Conservation (phyloP, 2,329 filamentous ascomycete genomes). For the Fusarium sp. region DNA sequence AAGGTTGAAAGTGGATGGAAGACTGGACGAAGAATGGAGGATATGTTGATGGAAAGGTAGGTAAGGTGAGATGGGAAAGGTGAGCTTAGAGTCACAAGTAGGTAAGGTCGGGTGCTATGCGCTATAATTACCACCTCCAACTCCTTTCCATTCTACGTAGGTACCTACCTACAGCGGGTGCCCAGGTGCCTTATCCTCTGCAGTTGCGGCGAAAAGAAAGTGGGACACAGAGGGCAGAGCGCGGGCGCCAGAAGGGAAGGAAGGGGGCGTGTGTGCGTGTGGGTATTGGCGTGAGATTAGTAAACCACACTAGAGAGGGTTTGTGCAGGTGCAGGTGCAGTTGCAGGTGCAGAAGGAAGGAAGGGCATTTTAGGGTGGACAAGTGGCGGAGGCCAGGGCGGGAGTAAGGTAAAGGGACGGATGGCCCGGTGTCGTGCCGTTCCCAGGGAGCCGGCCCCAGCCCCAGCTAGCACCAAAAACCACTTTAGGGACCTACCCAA, state of each 20-base stretch:
- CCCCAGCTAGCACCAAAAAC: constrained; percentile 42
- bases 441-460: constrained; percentile 52
- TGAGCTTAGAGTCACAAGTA: constrained; percentile 6
- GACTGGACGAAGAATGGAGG: background rate
- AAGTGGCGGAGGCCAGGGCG: constrained; percentile 51
- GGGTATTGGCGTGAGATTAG: constrained; percentile 26
- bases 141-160: background rate
- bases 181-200: constrained; percentile 16
- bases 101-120: constrained; percentile 6
- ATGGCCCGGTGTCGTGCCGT: constrained; percentile 56
- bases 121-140: background rate
- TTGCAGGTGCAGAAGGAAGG: constrained; percentile 34
- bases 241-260: constrained; percentile 5
- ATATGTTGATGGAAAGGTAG: constrained; percentile 24
- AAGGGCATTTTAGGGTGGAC: constrained; percentile 37
- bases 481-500: constrained; percentile 22
- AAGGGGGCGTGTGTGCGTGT: background rate
- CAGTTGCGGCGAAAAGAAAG: constrained; percentile 30
- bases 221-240: constrained; percentile 14
- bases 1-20: constrained; percentile 19
- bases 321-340: constrained; percentile 9
- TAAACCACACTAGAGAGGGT: constrained; percentile 14
- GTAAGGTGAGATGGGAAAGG: constrained; percentile 7
- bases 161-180: constrained; percentile 11
- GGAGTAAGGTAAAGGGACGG: constrained; percentile 56